Evolutionary conservation across 371 early-diverging fungal species (phyloP).

Genomic region (Funneliformis caledonium): DNA sequence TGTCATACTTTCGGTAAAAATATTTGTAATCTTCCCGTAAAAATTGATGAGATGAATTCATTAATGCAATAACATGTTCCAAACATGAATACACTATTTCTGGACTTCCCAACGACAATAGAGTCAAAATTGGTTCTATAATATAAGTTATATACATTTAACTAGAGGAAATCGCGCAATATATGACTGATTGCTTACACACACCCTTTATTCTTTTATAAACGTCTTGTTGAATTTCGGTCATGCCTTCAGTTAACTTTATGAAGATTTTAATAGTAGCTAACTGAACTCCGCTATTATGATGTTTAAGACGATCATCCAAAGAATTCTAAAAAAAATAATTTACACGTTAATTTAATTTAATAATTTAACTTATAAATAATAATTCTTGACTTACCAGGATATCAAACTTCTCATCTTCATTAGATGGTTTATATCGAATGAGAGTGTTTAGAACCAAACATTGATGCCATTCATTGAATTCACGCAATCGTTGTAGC

Average conservation of each 20-base stretch:
- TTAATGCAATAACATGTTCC: slow-evolving; percentile 5
- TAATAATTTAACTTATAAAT: not conserved
- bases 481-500: slow-evolving; percentile 29
- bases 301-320: slow-evolving; percentile 30
- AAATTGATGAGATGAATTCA: not conserved
- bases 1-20: slow-evolving; percentile 31
- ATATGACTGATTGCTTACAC: not conserved
- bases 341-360: not conserved
- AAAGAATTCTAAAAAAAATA: slow-evolving; percentile 29
- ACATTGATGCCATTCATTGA: slow-evolving; percentile 40
- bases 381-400: slow-evolving; percentile 1
- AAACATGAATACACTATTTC: slow-evolving; percentile 28
- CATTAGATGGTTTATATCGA: slow-evolving; percentile 24
- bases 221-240: slow-evolving; percentile 24
- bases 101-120: slow-evolving; percentile 12
- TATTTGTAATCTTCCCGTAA: slow-evolving; percentile 8
- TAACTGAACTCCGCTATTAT: slow-evolving; percentile 35
- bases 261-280: slow-evolving; percentile 26
- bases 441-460: slow-evolving; percentile 10
- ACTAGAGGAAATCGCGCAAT: too few species aligned
- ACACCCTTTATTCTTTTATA: slow-evolving; percentile 33
- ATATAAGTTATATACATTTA: not conserved
- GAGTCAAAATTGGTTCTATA: not conserved
- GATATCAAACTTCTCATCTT: slow-evolving; percentile 27
- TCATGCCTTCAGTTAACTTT: slow-evolving; percentile 5